Percentiles rank a stretch among this genome's conserved stretches.
Evolutionary conservation across 306 rosid species (phyloP).

Genomic region (Hippophae tibetana): DNA sequence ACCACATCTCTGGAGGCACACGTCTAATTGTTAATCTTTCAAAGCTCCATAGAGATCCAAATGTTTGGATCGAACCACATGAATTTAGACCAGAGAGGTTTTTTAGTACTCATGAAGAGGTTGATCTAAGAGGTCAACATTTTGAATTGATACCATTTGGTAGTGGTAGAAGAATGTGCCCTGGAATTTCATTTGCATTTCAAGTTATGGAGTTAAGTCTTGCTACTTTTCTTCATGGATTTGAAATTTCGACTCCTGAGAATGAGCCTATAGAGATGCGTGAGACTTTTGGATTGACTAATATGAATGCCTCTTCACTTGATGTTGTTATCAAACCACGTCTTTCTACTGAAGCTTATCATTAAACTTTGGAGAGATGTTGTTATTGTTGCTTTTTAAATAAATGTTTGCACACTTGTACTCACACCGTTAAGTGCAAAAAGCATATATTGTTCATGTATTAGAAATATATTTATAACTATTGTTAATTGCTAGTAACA

Average conservation of each 20-base stretch:
- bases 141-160: constrained; percentile 28
- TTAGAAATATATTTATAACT: too few species aligned
- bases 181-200: constrained; percentile 17
- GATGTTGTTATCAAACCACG: constrained; percentile 15
- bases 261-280: constrained; percentile 19
- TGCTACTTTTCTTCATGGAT: constrained; percentile 13
- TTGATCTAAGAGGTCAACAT: constrained; percentile 20
- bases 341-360: constrained; percentile 1
- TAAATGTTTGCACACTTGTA: too few species aligned
- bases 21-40: constrained; percentile 20
- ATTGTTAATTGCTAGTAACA: too few species aligned
- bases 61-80: constrained; percentile 22
- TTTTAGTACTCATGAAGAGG: neutral
- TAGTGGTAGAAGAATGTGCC: constrained; percentile 32
- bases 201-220: constrained; percentile 17
- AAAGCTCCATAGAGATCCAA: constrained; percentile 27
- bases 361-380: too few species aligned
- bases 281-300: constrained; percentile 5
- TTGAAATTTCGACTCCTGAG: constrained; percentile 1
- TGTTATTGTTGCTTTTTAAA: too few species aligned
- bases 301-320: constrained; percentile 12
- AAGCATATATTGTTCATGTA: too few species aligned
- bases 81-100: constrained; percentile 26
- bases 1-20: constrained; percentile 15
- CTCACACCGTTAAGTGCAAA: too few species aligned